phyloP scores from a whole-genome alignment of 2,329 filamentous ascomycete species.

The Fusarium citri region DNA sequence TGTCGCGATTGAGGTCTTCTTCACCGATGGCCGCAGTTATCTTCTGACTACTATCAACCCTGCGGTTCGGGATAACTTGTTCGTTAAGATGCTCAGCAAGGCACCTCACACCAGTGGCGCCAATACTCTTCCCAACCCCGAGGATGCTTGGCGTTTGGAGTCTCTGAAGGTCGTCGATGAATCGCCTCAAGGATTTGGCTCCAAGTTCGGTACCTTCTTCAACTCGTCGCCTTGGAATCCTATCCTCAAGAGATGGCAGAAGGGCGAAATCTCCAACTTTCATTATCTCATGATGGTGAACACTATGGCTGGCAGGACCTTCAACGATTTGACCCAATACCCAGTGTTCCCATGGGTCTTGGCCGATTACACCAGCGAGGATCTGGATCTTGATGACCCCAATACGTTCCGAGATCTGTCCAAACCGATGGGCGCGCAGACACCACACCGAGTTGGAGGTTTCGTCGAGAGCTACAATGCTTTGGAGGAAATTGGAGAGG shows the following conservation, averaged over 20 bases:
- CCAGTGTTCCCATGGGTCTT: slow-evolving; percentile 98
- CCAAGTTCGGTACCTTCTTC: slow-evolving; percentile 93
- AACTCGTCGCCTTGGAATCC: slow-evolving; percentile 84
- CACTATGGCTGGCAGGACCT: slow-evolving; percentile 94
- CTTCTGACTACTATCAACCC: slow-evolving; percentile 86
- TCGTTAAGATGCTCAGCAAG: slow-evolving; percentile 78
- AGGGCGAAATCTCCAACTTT: slow-evolving; percentile 97
- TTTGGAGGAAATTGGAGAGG: slow-evolving; percentile 91
- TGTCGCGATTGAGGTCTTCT: slow-evolving; percentile 97
- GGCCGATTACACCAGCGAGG: slow-evolving; percentile 94
- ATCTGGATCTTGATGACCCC: slow-evolving; percentile 87
- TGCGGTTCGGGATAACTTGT: slow-evolving; percentile 80
- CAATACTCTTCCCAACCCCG: slow-evolving; percentile 77
- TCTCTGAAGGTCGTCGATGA: slow-evolving; percentile 77
- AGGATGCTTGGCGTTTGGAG: slow-evolving; percentile 93
- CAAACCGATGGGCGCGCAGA: slow-evolving; percentile 97
- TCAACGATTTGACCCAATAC: slow-evolving; percentile 98
- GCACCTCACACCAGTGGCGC: slow-evolving; percentile 82
- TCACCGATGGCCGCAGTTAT: slow-evolving; percentile 95
- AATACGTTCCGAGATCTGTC: slow-evolving; percentile 89
- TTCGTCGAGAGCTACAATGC: slow-evolving; percentile 88
- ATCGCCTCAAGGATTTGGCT: slow-evolving; percentile 74
- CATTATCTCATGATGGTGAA: slow-evolving; percentile 99
- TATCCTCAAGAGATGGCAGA: slow-evolving; percentile 88
- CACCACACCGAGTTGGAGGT: slow-evolving; percentile 76